Conservation (phyloP, 768 basidiomycete species). For the Macrolepiota albuminosa region DNA sequence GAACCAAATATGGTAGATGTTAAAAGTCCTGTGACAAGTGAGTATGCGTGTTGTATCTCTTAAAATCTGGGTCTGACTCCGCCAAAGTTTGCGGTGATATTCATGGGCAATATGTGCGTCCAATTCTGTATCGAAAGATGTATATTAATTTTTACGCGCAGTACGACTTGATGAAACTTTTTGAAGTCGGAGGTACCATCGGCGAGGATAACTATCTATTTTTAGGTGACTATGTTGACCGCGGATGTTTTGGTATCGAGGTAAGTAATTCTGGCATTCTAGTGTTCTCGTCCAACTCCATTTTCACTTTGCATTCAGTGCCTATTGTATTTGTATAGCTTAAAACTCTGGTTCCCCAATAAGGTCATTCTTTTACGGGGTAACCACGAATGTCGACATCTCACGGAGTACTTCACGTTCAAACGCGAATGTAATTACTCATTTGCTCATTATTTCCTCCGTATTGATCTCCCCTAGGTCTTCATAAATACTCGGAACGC, state of each 20-base stretch:
- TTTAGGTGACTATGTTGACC: constrained; percentile 95
- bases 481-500: constrained; percentile 82
- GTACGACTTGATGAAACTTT: constrained; percentile 98
- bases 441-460: neutral
- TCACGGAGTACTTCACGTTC: constrained; percentile 98
- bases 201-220: constrained; percentile 85
- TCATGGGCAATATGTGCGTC: constrained; percentile 88
- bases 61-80: neutral
- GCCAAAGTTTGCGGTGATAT: constrained; percentile 89
- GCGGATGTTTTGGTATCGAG: constrained; percentile 84
- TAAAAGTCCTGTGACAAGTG: constrained; percentile 87
- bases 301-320: constrained; percentile 46
- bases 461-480: constrained; percentile 39
- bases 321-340: constrained; percentile 85
- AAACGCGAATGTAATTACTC: constrained; percentile 81
- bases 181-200: constrained; percentile 89
- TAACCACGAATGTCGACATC: constrained; percentile 95
- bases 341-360: constrained; percentile 88
- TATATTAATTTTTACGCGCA: constrained; percentile 23
- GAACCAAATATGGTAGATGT: constrained; percentile 89
- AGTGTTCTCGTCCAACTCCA: neutral
- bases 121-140: neutral
- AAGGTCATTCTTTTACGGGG: constrained; percentile 84
- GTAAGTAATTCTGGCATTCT: constrained; percentile 20
- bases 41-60: constrained; percentile 23